phyloP scores from a whole-genome alignment of 495 filamentous ascomycete species.

The Chaetomidium leptoderma region DNA sequence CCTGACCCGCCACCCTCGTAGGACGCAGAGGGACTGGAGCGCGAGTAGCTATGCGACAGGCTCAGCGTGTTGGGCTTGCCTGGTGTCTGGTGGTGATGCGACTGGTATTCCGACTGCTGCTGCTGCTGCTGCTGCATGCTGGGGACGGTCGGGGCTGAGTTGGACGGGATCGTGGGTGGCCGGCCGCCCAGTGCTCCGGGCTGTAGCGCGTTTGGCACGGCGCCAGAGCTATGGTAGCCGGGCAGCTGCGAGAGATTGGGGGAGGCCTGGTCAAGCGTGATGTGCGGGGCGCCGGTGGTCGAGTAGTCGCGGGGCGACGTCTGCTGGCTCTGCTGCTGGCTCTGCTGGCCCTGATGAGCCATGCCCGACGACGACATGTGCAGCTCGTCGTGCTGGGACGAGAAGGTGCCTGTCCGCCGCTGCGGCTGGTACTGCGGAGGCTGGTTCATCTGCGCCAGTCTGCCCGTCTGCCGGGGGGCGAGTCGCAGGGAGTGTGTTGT shows the following conservation, averaged over 20 bases:
- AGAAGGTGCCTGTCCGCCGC: constrained; percentile 41
- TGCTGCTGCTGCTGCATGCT: no score
- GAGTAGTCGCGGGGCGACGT: constrained; percentile 47
- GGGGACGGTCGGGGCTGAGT: constrained; percentile 67
- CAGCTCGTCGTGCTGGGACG: constrained; percentile 62
- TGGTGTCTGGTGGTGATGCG: constrained; percentile 44
- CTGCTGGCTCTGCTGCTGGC: constrained; percentile 27
- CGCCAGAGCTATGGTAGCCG: constrained; percentile 50
- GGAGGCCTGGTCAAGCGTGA: constrained; percentile 29
- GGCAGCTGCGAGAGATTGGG: constrained; percentile 45
- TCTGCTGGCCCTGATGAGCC: constrained; percentile 37
- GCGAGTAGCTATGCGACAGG: constrained; percentile 66
- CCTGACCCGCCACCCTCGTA: constrained; percentile 52
- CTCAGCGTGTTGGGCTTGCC: constrained; percentile 59
- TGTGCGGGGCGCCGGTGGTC: constrained; percentile 49
- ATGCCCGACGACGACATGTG: constrained; percentile 66
- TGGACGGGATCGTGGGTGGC: constrained; percentile 61
- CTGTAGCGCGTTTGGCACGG: constrained; percentile 68
- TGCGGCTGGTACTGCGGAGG: constrained; percentile 42
- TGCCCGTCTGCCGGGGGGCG: constrained; percentile 10
- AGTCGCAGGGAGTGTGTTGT: neutral
- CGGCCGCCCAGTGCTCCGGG: constrained; percentile 52
- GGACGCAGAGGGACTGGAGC: constrained; percentile 70
- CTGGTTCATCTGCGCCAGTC: constrained; percentile 41
- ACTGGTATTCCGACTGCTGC: constrained; percentile 59